These are phyloP conservation scores for Fusarium sp. DNA, from an alignment of 2,329 filamentous ascomycete genomes.

Conservation along the genomic window DNA sequence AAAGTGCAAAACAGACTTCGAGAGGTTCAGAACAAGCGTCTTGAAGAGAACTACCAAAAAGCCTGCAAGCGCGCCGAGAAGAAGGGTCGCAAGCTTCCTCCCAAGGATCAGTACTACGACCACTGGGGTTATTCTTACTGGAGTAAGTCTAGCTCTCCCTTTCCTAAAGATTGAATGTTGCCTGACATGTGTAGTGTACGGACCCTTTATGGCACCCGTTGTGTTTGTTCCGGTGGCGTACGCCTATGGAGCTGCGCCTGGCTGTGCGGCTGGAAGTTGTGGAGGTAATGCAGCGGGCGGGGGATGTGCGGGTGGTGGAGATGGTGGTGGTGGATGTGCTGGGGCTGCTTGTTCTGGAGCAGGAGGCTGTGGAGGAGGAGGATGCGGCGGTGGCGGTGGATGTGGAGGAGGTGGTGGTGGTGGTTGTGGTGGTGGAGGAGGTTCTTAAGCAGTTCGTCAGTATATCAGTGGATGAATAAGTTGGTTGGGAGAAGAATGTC, in stretches of 20 bases:
- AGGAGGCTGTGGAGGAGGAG: neutral
- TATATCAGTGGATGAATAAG: neutral
- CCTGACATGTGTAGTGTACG: constrained; percentile 49
- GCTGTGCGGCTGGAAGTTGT: constrained; percentile 60
- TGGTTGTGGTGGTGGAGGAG: neutral
- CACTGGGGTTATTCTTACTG: constrained; percentile 65
- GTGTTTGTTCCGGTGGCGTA: constrained; percentile 56
- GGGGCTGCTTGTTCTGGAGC: neutral
- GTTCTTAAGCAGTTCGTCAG: neutral
- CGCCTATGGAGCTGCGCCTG: constrained; percentile 48
- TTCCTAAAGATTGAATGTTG: fast-evolving
- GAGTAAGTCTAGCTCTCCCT: constrained; percentile 29
- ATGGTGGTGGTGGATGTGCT: constrained; percentile 12
- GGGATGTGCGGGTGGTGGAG: constrained; percentile 42
- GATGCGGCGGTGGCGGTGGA: neutral
- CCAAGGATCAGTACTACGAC: constrained; percentile 59
- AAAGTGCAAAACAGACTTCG: constrained; percentile 22
- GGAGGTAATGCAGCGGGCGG: constrained; percentile 56
- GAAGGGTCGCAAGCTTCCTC: constrained; percentile 59
- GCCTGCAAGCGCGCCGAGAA: constrained; percentile 60
- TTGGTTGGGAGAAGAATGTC: neutral
- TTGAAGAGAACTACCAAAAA: constrained; percentile 67
- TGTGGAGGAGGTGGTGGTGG: neutral
- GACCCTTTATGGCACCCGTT: constrained; percentile 55
- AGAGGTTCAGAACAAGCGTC: constrained; percentile 39